phyloP scores from a whole-genome alignment of 208 protist genomes.

The Leishmania aethiopica region DNA sequence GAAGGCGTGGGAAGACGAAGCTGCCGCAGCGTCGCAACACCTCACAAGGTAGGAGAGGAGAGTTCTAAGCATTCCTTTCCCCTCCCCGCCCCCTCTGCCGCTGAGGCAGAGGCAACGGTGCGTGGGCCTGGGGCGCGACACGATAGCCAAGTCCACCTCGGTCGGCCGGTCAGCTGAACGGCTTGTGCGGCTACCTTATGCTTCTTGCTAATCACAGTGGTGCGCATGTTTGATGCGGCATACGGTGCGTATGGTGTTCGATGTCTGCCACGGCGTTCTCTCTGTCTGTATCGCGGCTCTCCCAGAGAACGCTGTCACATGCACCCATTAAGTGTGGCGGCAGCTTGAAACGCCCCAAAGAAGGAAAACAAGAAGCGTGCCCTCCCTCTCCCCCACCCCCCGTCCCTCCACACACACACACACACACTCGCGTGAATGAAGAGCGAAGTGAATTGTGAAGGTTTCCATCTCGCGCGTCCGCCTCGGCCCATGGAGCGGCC shows the following conservation, averaged over 20 bases:
- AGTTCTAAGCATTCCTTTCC: neutral
- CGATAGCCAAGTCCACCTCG: neutral
- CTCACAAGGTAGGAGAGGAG: neutral
- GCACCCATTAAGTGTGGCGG: neutral
- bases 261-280: neutral
- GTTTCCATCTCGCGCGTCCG: neutral
- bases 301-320: neutral
- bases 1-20: slow-evolving; percentile 28
- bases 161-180: neutral
- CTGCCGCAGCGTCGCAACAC: neutral
- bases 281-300: neutral
- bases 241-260: neutral
- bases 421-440: neutral
- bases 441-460: neutral
- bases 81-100: neutral
- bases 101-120: neutral
- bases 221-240: neutral
- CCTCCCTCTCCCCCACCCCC: neutral
- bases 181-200: neutral
- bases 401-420: neutral
- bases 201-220: neutral
- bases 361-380: neutral
- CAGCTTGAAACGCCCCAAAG: neutral
- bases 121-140: neutral
- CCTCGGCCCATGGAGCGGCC: neutral